Percentiles rank a stretch among this genome's conserved stretches.
Conservation (phyloP, 768 basidiomycete species). For the Tulasnella sp. region DNA sequence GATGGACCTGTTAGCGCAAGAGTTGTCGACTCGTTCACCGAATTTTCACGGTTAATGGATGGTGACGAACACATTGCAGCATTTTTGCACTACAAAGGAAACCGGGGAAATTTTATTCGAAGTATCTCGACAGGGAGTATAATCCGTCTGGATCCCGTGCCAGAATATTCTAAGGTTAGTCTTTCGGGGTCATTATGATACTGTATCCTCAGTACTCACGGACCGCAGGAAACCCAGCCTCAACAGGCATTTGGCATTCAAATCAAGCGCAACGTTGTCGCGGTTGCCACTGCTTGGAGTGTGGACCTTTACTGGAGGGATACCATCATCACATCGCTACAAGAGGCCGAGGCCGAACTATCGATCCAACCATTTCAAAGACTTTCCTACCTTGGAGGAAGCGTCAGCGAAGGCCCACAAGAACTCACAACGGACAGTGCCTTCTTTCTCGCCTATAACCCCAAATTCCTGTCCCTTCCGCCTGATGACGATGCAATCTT, state of each 20-base stretch:
- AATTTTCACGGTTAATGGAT: neutral
- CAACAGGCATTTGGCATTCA: neutral
- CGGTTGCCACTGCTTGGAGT: neutral
- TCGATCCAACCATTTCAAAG: neutral
- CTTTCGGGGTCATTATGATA: too few relatives aligned
- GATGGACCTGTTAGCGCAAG: neutral
- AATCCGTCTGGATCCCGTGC: neutral
- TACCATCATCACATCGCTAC: neutral
- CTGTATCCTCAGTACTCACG: too few relatives aligned
- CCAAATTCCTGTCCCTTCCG: too few relatives aligned
- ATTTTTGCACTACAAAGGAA: neutral
- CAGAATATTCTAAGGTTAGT: too few relatives aligned
- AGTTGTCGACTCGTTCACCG: neutral
- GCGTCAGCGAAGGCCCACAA: too few relatives aligned
- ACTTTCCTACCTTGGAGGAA: neutral
- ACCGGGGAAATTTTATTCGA: neutral
- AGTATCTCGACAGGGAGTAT: neutral
- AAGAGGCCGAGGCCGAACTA: neutral
- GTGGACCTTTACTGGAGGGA: neutral
- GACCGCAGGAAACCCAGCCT: too few relatives aligned
- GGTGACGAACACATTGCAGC: neutral
- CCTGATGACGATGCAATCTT: neutral
- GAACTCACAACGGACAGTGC: too few relatives aligned
- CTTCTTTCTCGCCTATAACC: too few relatives aligned
- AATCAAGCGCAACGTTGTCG: neutral